Evolutionary conservation across 2,329 filamentous ascomycete species (phyloP).

Genomic region (Acrocalymma vagum): DNA sequence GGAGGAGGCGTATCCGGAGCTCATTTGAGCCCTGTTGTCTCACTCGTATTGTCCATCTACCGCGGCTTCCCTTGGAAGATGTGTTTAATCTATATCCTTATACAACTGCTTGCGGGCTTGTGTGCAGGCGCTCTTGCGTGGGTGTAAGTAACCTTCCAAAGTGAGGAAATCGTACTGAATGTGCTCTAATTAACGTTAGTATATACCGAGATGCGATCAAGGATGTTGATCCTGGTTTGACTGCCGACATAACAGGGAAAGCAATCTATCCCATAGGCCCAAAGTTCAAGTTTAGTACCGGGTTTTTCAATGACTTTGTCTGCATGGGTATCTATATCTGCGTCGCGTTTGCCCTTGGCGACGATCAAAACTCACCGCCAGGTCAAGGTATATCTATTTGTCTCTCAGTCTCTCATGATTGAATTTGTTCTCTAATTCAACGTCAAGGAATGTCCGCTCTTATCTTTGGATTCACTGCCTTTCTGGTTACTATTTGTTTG

Average conservation of each 20-base stretch:
- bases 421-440: slow-evolving; percentile 66
- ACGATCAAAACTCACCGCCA: slow-evolving; percentile 55
- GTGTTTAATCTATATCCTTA: slow-evolving; percentile 59
- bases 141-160: slow-evolving; percentile 52
- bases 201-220: slow-evolving; percentile 65
- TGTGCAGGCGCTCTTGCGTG: slow-evolving; percentile 54
- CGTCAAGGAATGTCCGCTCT: slow-evolving; percentile 58
- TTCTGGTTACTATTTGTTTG: slow-evolving; percentile 33
- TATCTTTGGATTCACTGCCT: slow-evolving; percentile 34
- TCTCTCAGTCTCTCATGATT: slow-evolving; percentile 73
- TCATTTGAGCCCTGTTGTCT: slow-evolving; percentile 59
- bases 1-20: slow-evolving; percentile 58
- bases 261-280: slow-evolving; percentile 67
- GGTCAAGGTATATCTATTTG: slow-evolving; percentile 63
- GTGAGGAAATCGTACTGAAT: slow-evolving; percentile 44
- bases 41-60: slow-evolving; percentile 56
- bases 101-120: slow-evolving; percentile 63
- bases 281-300: slow-evolving; percentile 70
- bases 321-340: slow-evolving; percentile 73
- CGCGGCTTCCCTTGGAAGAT: slow-evolving; percentile 67
- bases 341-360: slow-evolving; percentile 71
- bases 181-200: slow-evolving; percentile 7
- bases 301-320: slow-evolving; percentile 76
- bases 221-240: slow-evolving; percentile 59
- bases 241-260: slow-evolving; percentile 47